Evolutionary conservation across 345 rosid species (phyloP), one percentile per base, ranked within the genome.

Genomic region (Moricandia moricandioides): DNA sequence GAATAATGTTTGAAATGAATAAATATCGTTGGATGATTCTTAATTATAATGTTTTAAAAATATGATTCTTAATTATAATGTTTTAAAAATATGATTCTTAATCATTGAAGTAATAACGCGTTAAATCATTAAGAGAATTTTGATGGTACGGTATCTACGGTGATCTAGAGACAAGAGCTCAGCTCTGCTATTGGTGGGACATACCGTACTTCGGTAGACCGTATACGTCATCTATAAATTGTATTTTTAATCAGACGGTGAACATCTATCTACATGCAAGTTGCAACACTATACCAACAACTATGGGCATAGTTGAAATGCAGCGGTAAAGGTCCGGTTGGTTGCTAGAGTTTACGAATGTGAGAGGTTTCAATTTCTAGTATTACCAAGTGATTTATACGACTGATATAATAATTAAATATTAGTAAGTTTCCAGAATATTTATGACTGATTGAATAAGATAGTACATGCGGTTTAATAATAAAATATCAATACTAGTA

Each of bases 101-200:
- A 76, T 76, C 64, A 76, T 76, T 76, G 75, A 69, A 30, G 16
- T 76, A 69, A 70, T 62, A 76, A 26, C 74, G 69, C 69, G 64
- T 76, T 75, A 51, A 45, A 59, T 74, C 52, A 68, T 51, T 16
- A 37, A 27, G 62, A 68, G 56, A 68, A 35, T 60, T 69, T 35
- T 37, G 17, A 51, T 75, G 69, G 79, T 75, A 75, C 79, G 79
- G 78, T 74, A 71, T 74, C 78, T 58, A 45, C 67, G 78, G 52
- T 45, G 52, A 45, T 45, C 52, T 45, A 75, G 47, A 75, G 79
- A 13, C 52, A 5, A 75, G 47, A 75, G 79, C 31, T 35, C 1
- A 27, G 16, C 30, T 62, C 16, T 51, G 47, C 74, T 75, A 62
- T 52, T 68, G 4, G 29, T 69, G 58, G 57, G 64, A 61, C 69